Conservation (phyloP, 192 early-diverging fungal genomes). For the Coemansia sp. region DNA sequence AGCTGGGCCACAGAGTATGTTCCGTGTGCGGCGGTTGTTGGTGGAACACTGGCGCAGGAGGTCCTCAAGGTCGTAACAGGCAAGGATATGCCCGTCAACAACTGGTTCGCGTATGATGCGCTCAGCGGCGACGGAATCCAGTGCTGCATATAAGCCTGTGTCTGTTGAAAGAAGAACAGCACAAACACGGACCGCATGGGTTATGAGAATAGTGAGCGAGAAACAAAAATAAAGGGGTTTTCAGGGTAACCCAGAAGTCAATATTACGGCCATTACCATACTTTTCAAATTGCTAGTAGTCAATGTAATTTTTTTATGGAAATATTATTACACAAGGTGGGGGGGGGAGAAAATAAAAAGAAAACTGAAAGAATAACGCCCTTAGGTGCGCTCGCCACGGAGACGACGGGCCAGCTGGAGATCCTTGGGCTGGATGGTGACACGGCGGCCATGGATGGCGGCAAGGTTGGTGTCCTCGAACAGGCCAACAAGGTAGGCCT, state of each 20-base stretch:
- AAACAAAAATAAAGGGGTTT: not conserved
- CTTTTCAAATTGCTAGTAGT: too few relatives aligned
- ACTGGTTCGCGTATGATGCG: slow-evolving; percentile 78
- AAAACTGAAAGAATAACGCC: slow-evolving; percentile 36
- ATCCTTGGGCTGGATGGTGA: slow-evolving; percentile 99
- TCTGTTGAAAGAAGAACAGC: too few relatives aligned
- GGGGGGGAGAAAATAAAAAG: not conserved
- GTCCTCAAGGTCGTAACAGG: slow-evolving; percentile 80
- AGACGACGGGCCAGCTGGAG: slow-evolving; percentile 97
- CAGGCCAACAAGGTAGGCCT: slow-evolving; percentile 87
- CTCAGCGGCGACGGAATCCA: slow-evolving; percentile 54
- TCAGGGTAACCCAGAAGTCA: not conserved
- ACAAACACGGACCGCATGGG: too few relatives aligned
- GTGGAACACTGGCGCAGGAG: slow-evolving; percentile 88
- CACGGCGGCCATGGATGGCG: slow-evolving; percentile 99
- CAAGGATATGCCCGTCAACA: slow-evolving; percentile 81
- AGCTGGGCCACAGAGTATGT: slow-evolving; percentile 66
- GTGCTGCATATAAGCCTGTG: slow-evolving; percentile 14
- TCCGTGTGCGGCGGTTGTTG: slow-evolving; percentile 82
- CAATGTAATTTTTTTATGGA: not conserved
- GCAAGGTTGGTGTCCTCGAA: slow-evolving; percentile 99
- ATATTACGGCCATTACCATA: too few relatives aligned
- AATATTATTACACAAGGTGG: slow-evolving; percentile 4
- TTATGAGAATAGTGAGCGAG: not conserved
- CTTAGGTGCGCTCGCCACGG: slow-evolving; percentile 84